Evolutionary conservation across 805 yeast species (phyloP), one percentile per base, ranked within the genome.

Genomic region (Wickerhamiella dianesei): DNA sequence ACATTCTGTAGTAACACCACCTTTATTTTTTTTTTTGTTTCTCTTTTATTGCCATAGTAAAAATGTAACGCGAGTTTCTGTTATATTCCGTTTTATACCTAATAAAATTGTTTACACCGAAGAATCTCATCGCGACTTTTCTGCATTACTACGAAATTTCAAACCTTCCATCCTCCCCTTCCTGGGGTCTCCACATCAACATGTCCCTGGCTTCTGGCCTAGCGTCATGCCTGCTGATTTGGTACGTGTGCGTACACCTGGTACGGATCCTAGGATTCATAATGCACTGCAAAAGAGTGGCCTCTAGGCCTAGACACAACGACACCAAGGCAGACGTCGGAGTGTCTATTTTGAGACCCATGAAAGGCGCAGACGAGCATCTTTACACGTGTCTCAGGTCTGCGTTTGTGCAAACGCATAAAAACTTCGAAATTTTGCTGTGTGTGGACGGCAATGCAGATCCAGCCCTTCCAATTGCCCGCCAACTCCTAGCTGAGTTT

Each of bases 281-380:
- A 2, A 32, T 39, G 18, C 53, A 50, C 44, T 16, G 37, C 17
- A 41, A 21, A 17, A 5, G 44, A 6, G 17, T 14, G 13, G 16
- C 21, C 6, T 19, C 19, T 5, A 5, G 44, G 8, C 35, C 44
- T 4, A 21, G 12, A 20, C 14, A 4, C n/a, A 6, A 25, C 25
- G 37, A 4, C 19, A 5, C n/a, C 1, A 22, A 8, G 20, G 3
- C 17, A 29, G 41, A 75, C 1, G 77, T 75, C 48, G 80, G 83
- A 5, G 95, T 86, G 17, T 75, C 92, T 1, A 82, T 87, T 21
- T 59, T 86, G 35, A 65, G 95, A 25, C 96, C 96, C 0, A 68
- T 86, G 49, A 84, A 84, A 58, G 95, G 95, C 16, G 43, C 43
- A n/a, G 96, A 86, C 60, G 75, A 87, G 1, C 88, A 80, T 53